Conservation (phyloP, 805 yeast genomes). For the Kuraishia molischiana region DNA sequence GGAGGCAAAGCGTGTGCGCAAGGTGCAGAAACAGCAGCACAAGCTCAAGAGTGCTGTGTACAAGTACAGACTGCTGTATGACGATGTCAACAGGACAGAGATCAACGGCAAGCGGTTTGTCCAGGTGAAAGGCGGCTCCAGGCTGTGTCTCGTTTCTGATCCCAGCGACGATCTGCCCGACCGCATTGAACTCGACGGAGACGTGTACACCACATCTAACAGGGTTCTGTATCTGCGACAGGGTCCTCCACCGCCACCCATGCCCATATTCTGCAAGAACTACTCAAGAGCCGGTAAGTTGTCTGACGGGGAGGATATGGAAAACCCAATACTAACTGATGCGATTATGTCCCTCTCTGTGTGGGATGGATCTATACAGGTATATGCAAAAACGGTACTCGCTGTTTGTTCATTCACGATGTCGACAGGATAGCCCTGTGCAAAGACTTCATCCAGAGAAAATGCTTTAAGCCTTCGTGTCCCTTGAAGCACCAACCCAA, state of each 20-base stretch:
- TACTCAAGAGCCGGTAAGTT: slow-evolving; percentile 30
- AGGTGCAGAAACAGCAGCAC: slow-evolving; percentile 9
- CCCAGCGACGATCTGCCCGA: slow-evolving; percentile 2
- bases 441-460: slow-evolving; percentile 31
- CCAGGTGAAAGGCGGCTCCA: slow-evolving; percentile 26
- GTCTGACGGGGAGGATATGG: too few species aligned
- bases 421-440: slow-evolving; percentile 45
- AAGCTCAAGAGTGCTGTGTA: slow-evolving; percentile 10
- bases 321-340: too few species aligned
- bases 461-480: slow-evolving; percentile 41
- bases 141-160: slow-evolving; percentile 27
- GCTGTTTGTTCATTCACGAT: slow-evolving; percentile 48
- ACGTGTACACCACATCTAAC: slow-evolving; percentile 1
- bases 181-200: slow-evolving; percentile 4
- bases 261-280: slow-evolving; percentile 21
- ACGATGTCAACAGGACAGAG: slow-evolving; percentile 32
- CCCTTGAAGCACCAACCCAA: slow-evolving; percentile 44
- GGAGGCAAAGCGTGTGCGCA: slow-evolving; percentile 9
- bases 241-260: background rate
- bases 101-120: slow-evolving; percentile 36
- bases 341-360: too few species aligned
- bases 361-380: too few species aligned
- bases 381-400: slow-evolving; percentile 37
- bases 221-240: background rate
- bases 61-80: slow-evolving; percentile 26